phyloP scores from a whole-genome alignment of 306 rosid genomes.

The Prunus padus region DNA sequence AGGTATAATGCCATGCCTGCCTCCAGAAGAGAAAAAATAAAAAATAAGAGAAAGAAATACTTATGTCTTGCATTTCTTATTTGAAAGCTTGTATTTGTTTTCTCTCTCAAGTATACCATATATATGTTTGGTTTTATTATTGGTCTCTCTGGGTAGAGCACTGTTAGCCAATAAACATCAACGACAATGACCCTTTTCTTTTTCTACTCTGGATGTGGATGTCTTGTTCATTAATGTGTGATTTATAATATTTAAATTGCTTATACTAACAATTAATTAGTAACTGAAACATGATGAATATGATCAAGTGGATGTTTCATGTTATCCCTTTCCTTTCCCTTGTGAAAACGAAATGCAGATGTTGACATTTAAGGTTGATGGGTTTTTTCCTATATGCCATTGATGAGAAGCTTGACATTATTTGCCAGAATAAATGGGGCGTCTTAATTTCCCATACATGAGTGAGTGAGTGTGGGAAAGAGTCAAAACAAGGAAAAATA shows the following conservation, averaged over 20 bases:
- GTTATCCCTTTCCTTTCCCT: not conserved
- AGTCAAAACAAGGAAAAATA: conserved; percentile 12
- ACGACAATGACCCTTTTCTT: not conserved
- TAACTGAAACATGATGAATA: not conserved
- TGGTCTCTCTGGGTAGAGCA: not conserved
- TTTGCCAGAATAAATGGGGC: conserved; percentile 30
- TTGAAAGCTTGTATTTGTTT: conserved; percentile 24
- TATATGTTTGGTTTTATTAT: not conserved
- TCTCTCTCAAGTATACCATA: not conserved
- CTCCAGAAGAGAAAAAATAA: not conserved
- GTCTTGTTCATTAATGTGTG: not conserved
- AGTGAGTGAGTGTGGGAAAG: not conserved
- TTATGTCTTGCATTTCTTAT: not conserved
- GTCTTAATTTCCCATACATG: not conserved
- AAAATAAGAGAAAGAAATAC: no score
- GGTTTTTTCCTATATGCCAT: conserved; percentile 1
- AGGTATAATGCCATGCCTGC: not conserved
- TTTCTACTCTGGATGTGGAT: not conserved
- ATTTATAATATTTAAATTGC: not conserved
- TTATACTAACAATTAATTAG: not conserved
- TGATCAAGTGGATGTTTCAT: not conserved
- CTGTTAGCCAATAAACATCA: not conserved
- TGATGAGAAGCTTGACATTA: conserved; percentile 25
- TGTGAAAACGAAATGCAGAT: conserved; percentile 21
- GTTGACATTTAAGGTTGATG: conserved; percentile 23